Percentiles rank a stretch among this genome's conserved stretches.
phyloP scores from a whole-genome alignment of 2,329 filamentous ascomycete genomes.

The Aschersonia sp. region DNA sequence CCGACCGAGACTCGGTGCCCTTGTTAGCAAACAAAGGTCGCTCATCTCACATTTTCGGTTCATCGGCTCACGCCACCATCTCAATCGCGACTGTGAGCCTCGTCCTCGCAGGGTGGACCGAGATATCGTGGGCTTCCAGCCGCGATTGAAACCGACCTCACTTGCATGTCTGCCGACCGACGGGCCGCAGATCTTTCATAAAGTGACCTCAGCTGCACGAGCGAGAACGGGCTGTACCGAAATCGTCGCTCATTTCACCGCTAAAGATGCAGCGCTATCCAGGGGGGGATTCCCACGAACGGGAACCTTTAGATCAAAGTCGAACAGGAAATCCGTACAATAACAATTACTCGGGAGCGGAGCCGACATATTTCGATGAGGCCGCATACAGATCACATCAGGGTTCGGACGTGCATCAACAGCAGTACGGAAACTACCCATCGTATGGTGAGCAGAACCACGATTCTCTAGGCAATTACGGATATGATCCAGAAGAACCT shows the following conservation, averaged over 20 bases:
- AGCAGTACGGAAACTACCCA: not conserved
- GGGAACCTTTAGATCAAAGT: constrained; percentile 16
- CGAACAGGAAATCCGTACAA: constrained; percentile 8
- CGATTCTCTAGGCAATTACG: not conserved
- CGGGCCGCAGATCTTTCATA: too few species aligned
- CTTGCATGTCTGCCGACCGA: too few species aligned
- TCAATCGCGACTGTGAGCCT: too few species aligned
- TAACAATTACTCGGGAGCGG: constrained; percentile 1
- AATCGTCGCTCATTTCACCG: not conserved
- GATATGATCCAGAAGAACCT: not conserved
- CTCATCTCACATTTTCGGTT: too few species aligned
- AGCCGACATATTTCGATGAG: constrained; percentile 15
- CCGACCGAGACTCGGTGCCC: too few species aligned
- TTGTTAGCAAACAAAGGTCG: too few species aligned
- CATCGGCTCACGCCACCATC: too few species aligned
- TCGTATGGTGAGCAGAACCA: constrained; percentile 1
- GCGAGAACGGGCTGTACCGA: too few species aligned
- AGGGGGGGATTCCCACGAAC: constrained; percentile 17
- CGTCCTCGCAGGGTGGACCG: too few species aligned
- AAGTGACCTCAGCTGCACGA: not conserved
- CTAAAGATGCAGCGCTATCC: constrained; percentile 17
- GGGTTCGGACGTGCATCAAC: not conserved
- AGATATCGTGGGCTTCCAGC: too few species aligned
- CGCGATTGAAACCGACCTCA: too few species aligned
- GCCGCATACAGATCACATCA: constrained; percentile 3